Evolutionary conservation across 2,329 filamentous ascomycete species (phyloP).

Genomic region (Penicillium corylophilum): DNA sequence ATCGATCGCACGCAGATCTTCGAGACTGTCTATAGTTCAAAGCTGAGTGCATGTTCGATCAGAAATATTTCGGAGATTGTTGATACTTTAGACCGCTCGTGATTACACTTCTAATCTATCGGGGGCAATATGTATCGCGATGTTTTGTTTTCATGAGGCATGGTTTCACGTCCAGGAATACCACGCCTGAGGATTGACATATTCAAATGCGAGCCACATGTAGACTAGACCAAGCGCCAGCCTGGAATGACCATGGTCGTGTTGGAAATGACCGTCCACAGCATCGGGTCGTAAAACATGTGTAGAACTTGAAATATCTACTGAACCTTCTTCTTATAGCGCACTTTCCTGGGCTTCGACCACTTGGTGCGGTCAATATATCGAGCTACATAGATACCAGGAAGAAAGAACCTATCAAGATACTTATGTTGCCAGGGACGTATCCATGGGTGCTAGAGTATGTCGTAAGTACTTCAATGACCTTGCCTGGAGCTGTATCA

Average conservation of each 20-base stretch:
- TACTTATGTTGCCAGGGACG: too few species aligned
- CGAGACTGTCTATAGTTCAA: conserved; percentile 24
- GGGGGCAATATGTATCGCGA: neutral
- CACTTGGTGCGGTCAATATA: neutral
- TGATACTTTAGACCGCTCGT: neutral
- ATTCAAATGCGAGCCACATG: conserved; percentile 9
- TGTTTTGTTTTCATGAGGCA: neutral
- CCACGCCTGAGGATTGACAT: neutral
- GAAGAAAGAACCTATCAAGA: neutral
- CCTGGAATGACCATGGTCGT: conserved; percentile 1
- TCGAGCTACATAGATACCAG: neutral
- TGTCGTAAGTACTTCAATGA: neutral
- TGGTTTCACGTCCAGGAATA: neutral
- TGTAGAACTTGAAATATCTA: neutral
- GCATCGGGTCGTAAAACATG: conserved; percentile 1
- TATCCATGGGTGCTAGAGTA: neutral
- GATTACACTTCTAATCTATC: neutral
- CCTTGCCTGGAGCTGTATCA: neutral
- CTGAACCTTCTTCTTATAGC: neutral
- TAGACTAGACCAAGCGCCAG: conserved; percentile 1
- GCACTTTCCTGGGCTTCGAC: neutral
- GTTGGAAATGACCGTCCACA: conserved; percentile 10
- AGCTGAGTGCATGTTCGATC: conserved; percentile 15
- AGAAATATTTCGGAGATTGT: neutral
- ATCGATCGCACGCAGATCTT: conserved; percentile 25